Conservation (phyloP, 495 filamentous ascomycete species). For the Chaetomium cochliodes region DNA sequence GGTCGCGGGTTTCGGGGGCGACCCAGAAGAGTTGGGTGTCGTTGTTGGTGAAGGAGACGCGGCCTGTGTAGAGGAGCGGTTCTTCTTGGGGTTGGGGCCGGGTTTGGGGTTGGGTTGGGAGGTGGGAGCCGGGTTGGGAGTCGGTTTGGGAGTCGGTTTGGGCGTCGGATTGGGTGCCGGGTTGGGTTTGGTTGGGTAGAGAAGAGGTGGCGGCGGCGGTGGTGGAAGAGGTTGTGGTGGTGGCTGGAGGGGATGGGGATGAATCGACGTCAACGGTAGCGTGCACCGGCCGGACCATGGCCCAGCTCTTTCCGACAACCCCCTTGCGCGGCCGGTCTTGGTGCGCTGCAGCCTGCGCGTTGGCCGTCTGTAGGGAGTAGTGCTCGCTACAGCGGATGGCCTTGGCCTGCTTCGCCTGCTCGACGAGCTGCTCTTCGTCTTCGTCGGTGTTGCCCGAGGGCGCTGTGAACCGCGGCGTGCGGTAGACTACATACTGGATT, state of each 20-base stretch:
- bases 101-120: too few relatives aligned
- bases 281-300: not conserved
- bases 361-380: conserved; percentile 1
- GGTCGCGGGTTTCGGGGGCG: conserved; percentile 1
- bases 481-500: conserved; percentile 18
- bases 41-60: not conserved
- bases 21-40: conserved; percentile 16
- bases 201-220: not conserved
- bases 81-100: too few relatives aligned
- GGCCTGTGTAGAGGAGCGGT: conserved; percentile 2
- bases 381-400: not conserved
- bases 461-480: not conserved
- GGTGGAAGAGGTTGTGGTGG: not conserved
- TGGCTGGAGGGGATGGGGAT: too few relatives aligned
- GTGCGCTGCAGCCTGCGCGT: not conserved
- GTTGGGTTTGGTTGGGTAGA: not conserved
- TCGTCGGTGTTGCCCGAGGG: not conserved
- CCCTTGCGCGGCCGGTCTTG: not conserved
- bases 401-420: not conserved
- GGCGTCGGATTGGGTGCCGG: too few relatives aligned
- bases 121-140: too few relatives aligned
- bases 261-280: not conserved
- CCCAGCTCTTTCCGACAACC: conserved; percentile 3
- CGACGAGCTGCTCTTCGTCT: not conserved
- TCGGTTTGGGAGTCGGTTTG: too few relatives aligned